Conservation (phyloP, 2,329 filamentous ascomycete species). For the Magnaporthiopsis incrustans region DNA sequence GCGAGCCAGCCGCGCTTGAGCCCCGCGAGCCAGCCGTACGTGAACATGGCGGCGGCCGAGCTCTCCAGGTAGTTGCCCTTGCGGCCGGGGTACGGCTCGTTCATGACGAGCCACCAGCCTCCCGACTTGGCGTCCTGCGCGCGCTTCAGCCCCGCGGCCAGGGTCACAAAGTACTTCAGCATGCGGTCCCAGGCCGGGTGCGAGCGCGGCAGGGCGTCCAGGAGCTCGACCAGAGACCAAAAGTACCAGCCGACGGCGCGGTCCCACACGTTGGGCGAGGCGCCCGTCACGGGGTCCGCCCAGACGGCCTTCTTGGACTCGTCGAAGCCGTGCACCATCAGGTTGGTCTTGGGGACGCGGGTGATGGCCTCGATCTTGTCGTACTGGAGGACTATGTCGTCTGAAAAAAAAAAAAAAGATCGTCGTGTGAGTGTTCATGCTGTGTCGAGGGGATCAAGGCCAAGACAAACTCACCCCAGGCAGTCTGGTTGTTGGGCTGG, state of each 20-base stretch:
- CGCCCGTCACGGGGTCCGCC: slow-evolving; percentile 42
- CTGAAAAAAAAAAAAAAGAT: background rate
- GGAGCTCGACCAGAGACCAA: slow-evolving; percentile 15
- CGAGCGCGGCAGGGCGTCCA: slow-evolving; percentile 16
- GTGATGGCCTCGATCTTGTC: slow-evolving; percentile 14
- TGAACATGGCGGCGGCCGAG: slow-evolving; percentile 51
- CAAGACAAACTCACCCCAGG: slow-evolving; percentile 20
- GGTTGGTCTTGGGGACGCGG: slow-evolving; percentile 4
- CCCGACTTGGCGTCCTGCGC: slow-evolving; percentile 11
- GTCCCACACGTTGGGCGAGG: slow-evolving; percentile 44
- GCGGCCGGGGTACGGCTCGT: slow-evolving; percentile 28
- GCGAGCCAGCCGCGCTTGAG: slow-evolving; percentile 2
- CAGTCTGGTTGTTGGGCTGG: slow-evolving; percentile 27
- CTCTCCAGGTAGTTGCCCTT: slow-evolving; percentile 54
- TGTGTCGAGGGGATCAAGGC: background rate
- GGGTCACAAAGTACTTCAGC: slow-evolving; percentile 7
- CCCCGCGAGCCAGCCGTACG: slow-evolving; percentile 35
- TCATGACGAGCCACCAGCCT: slow-evolving; percentile 8
- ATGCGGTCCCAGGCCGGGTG: slow-evolving; percentile 13
- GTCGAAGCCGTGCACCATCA: slow-evolving; percentile 49
- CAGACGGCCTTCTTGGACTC: slow-evolving; percentile 37
- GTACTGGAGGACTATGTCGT: slow-evolving; percentile 20
- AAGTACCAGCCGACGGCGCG: slow-evolving; percentile 47
- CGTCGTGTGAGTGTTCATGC: background rate
- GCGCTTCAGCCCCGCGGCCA: slow-evolving; percentile 12